Conservation (phyloP, 2,329 filamentous ascomycete genomes). For the Ophiostoma fasciatum region DNA sequence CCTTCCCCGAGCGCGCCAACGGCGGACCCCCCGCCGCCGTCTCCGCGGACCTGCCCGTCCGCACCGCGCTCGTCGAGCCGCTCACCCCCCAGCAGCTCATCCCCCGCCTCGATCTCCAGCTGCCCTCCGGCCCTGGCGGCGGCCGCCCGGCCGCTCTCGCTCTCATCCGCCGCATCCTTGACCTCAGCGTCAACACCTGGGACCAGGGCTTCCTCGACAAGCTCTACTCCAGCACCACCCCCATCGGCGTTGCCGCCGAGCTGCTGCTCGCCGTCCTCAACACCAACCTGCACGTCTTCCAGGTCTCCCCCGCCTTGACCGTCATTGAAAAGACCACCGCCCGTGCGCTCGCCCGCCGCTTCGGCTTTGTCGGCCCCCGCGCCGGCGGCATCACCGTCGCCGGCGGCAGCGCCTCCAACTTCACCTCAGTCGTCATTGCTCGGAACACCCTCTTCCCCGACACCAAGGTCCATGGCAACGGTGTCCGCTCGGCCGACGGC, state of each 20-base stretch:
- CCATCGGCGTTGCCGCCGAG: conserved; percentile 72
- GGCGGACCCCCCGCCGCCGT: conserved; percentile 32
- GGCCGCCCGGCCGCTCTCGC: conserved; percentile 63
- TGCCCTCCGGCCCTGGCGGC: conserved; percentile 39
- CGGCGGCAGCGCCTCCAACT: conserved; percentile 74
- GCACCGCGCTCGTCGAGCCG: conserved; percentile 49
- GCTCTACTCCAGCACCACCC: conserved; percentile 79
- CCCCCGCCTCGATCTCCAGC: conserved; percentile 39
- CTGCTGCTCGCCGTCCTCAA: conserved; percentile 75
- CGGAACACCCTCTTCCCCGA: conserved; percentile 72
- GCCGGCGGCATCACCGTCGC: conserved; percentile 64
- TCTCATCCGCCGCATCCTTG: conserved; percentile 54
- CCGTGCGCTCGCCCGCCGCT: conserved; percentile 55
- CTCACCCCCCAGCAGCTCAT: conserved; percentile 42
- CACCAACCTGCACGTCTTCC: conserved; percentile 89
- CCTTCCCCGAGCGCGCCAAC: conserved; percentile 34
- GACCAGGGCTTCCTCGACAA: conserved; percentile 95
- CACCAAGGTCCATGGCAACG: conserved; percentile 61
- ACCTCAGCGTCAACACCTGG: conserved; percentile 96
- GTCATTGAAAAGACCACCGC: conserved; percentile 77
- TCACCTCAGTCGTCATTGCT: conserved; percentile 72
- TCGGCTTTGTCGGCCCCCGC: conserved; percentile 58
- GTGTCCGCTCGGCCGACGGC: too few species aligned
- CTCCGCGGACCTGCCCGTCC: conserved; percentile 22
- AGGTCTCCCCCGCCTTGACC: conserved; percentile 79